A percentile compares a stretch with the other conserved stretches of the same genome.
Evolutionary conservation across 1,284 basidiomycete species (phyloP).

Genomic region (Sparassis latifolia): DNA sequence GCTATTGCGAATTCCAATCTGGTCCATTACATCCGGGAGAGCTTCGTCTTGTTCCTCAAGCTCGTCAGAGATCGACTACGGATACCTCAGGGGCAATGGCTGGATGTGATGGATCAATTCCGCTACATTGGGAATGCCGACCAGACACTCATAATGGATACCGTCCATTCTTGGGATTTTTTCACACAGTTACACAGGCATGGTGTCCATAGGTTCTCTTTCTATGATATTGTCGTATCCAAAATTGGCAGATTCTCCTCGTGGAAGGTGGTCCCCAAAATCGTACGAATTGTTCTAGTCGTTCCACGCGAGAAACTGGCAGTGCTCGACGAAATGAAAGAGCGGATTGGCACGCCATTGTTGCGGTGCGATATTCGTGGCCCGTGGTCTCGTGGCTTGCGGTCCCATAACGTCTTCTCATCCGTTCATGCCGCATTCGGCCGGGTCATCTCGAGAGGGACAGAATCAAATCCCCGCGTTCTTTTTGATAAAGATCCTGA

Average conservation of each 20-base stretch:
- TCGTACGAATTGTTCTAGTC: constrained; percentile 24
- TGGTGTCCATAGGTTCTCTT: constrained; percentile 21
- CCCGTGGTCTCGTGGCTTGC: background rate
- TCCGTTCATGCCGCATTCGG: constrained; percentile 28
- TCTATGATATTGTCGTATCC: background rate
- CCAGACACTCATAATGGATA: constrained; percentile 23
- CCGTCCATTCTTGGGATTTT: constrained; percentile 29
- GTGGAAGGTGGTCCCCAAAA: constrained; percentile 26
- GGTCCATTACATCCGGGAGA: constrained; percentile 38
- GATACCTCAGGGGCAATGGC: constrained; percentile 22
- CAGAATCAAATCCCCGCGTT: constrained; percentile 15
- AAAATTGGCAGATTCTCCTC: constrained; percentile 15
- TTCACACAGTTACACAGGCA: constrained; percentile 26
- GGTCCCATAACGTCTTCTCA: constrained; percentile 23
- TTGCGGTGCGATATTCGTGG: constrained; percentile 26
- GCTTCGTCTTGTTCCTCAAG: constrained; percentile 37
- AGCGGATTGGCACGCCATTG: constrained; percentile 22
- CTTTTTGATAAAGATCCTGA: constrained; percentile 28
- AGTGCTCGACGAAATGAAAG: constrained; percentile 13
- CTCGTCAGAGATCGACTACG: constrained; percentile 29
- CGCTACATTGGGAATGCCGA: constrained; percentile 18
- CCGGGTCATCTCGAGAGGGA: constrained; percentile 18
- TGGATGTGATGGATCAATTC: constrained; percentile 24
- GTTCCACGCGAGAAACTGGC: constrained; percentile 28
- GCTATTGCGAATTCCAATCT: constrained; percentile 20